Evolutionary conservation across 345 rosid genomes (phyloP).

Genomic region (Carallia pectinifolia): DNA sequence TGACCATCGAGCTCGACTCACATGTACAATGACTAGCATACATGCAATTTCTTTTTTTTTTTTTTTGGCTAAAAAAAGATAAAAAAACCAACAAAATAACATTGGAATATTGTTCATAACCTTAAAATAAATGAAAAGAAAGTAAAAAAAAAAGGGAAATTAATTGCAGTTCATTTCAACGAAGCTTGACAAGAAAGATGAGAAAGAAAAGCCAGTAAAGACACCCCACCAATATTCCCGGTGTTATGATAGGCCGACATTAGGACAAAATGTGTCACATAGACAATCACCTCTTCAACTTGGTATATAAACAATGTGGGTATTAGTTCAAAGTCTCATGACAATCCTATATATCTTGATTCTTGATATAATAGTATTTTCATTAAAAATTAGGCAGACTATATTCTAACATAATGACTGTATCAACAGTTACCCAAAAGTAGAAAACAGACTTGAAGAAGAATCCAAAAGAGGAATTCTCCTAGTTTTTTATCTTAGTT

Average conservation of each 20-base stretch:
- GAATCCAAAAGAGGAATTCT: conserved; percentile 20
- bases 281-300: conserved; percentile 16
- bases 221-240: conserved; percentile 43
- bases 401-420: conserved; percentile 8
- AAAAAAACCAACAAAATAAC: conserved; percentile 9
- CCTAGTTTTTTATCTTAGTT: conserved; percentile 3
- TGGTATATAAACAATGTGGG: not conserved
- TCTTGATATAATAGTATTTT: not conserved
- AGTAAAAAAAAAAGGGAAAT: not conserved
- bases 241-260: conserved; percentile 45
- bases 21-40: too few species aligned
- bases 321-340: conserved; percentile 27
- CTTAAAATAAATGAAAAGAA: not conserved
- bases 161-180: not conserved
- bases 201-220: not conserved
- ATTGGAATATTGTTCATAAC: conserved; percentile 2
- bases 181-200: conserved; percentile 1
- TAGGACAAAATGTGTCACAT: conserved; percentile 39
- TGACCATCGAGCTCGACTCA: too few species aligned
- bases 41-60: too few species aligned
- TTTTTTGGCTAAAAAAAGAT: too few species aligned
- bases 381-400: not conserved
- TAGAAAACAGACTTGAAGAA: conserved; percentile 12
- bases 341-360: not conserved
- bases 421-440: conserved; percentile 27